phyloP scores from a whole-genome alignment of 2,329 filamentous ascomycete genomes.

The Sporothrix protearum region DNA sequence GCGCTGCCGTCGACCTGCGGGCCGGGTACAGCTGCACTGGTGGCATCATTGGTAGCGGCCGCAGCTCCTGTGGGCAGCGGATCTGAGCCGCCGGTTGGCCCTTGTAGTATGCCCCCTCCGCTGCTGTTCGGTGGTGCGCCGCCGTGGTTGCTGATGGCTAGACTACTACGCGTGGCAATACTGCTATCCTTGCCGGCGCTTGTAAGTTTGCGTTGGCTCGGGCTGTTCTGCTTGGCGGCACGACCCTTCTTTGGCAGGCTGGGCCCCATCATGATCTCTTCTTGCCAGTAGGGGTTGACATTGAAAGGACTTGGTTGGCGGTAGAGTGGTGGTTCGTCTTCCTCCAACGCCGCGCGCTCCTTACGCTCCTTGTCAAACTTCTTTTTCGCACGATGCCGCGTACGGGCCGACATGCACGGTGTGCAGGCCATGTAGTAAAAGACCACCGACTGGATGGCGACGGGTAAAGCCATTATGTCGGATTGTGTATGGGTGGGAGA shows the following conservation, averaged over 20 bases:
- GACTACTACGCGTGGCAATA: slow-evolving; percentile 40
- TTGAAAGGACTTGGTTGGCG: slow-evolving; percentile 77
- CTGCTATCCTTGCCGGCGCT: slow-evolving; percentile 55
- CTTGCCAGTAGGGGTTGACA: slow-evolving; percentile 84
- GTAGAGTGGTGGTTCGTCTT: slow-evolving; percentile 69
- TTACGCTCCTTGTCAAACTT: slow-evolving; percentile 65
- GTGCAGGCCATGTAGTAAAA: slow-evolving; percentile 77
- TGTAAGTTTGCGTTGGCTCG: slow-evolving; percentile 58
- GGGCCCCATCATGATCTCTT: slow-evolving; percentile 81
- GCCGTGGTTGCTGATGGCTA: slow-evolving; percentile 37
- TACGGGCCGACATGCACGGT: slow-evolving; percentile 68
- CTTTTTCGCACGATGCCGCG: slow-evolving; percentile 66
- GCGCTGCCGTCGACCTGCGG: not conserved
- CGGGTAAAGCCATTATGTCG: slow-evolving; percentile 49
- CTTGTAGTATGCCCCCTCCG: not conserved
- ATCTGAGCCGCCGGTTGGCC: not conserved
- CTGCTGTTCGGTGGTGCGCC: slow-evolving; percentile 20
- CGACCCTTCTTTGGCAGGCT: slow-evolving; percentile 61
- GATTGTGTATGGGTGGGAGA: not conserved
- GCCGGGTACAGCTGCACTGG: not conserved
- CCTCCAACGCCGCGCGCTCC: slow-evolving; percentile 61
- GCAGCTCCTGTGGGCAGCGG: not conserved
- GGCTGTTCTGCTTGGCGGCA: slow-evolving; percentile 53
- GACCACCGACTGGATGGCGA: slow-evolving; percentile 68
- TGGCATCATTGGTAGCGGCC: not conserved